Evolutionary conservation across 139 green algal genomes (phyloP).

Genomic region (Picochlorum sp.): DNA sequence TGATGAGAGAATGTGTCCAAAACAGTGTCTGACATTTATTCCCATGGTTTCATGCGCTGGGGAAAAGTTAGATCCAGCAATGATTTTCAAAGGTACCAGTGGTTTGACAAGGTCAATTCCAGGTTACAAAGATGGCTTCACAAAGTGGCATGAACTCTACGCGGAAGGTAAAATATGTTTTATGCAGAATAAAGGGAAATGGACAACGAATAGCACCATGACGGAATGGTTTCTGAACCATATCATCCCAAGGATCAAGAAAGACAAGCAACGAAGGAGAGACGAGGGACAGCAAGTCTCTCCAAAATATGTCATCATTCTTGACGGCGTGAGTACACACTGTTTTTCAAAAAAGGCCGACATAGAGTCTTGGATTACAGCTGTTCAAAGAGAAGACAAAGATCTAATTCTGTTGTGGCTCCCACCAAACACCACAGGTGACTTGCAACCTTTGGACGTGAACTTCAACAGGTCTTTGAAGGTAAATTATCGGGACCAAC

Average conservation of each 20-base stretch:
- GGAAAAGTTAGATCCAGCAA: not conserved
- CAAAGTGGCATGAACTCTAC: not conserved
- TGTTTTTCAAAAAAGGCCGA: no score
- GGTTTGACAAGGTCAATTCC: not conserved
- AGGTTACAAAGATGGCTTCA: not conserved
- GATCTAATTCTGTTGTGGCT: no score
- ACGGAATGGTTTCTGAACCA: not conserved
- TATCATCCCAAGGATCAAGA: not conserved
- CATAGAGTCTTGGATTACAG: no score
- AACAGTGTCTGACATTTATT: not conserved
- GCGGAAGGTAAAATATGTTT: not conserved
- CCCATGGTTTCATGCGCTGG: not conserved
- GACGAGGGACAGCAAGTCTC: not conserved
- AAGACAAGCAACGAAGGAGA: not conserved
- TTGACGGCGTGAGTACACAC: not conserved
- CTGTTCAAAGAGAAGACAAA: no score
- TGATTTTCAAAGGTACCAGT: not conserved
- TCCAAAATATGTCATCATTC: not conserved
- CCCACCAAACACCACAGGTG: no score
- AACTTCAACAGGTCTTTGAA: no score
- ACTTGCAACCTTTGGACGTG: no score
- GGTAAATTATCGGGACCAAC: no score
- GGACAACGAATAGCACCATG: not conserved
- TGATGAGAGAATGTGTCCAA: not conserved
- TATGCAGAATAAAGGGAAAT: not conserved